Conservation (phyloP, 2,329 filamentous ascomycete species). For the Diaporthe citriasiana region DNA sequence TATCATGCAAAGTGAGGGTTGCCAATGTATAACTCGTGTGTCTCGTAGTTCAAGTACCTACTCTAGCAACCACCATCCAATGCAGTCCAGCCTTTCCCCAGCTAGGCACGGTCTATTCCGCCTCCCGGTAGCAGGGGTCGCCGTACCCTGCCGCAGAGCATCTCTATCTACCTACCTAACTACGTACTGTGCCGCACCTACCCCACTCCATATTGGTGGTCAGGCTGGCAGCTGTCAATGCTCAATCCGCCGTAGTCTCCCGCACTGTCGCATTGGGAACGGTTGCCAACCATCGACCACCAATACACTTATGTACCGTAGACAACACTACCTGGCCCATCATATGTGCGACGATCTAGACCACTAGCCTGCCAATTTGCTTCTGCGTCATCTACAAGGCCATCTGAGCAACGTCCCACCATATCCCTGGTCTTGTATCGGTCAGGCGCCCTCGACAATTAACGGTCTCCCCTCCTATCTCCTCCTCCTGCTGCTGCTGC, state of each 20-base stretch:
- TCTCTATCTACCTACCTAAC: not conserved
- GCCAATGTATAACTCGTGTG: not conserved
- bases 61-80: not conserved
- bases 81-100: not conserved
- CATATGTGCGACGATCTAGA: slow-evolving; percentile 27
- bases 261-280: slow-evolving; percentile 26
- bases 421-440: not conserved
- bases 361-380: slow-evolving; percentile 20
- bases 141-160: not conserved
- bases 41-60: not conserved
- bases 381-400: slow-evolving; percentile 21
- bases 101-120: slow-evolving; percentile 4
- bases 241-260: slow-evolving; percentile 19
- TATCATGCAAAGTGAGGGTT: too few relatives aligned
- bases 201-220: slow-evolving; percentile 9
- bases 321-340: slow-evolving; percentile 11
- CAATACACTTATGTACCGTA: slow-evolving; percentile 11
- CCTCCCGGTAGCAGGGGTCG: slow-evolving; percentile 7
- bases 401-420: slow-evolving; percentile 28
- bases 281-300: not conserved
- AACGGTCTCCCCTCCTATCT: not conserved
- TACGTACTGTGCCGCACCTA: not conserved
- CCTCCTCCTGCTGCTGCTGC: not conserved
- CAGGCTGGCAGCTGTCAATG: slow-evolving; percentile 25
- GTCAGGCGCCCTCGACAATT: slow-evolving; percentile 6